Evolutionary conservation across 768 basidiomycete species (phyloP).

Genomic region (Podaxis pistillaris): DNA sequence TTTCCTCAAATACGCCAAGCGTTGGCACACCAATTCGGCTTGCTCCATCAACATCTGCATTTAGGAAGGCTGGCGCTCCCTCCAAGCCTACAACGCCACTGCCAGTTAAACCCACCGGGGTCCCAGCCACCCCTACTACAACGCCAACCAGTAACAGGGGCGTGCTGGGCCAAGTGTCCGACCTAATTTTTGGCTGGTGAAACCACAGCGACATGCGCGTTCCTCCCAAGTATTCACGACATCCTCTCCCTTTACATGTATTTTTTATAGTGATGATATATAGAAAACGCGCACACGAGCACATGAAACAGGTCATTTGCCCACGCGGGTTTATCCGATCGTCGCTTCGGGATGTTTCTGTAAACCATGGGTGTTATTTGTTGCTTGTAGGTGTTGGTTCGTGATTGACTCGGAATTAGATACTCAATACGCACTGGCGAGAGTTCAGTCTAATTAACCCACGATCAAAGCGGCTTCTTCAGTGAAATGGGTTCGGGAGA

Average conservation of each 20-base stretch:
- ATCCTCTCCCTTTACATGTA: neutral
- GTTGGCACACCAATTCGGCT: slow-evolving; percentile 73
- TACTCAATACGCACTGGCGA: neutral
- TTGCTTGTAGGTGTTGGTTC: neutral
- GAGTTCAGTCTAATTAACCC: slow-evolving; percentile 1
- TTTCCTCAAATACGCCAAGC: slow-evolving; percentile 32
- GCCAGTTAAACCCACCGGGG: slow-evolving; percentile 10
- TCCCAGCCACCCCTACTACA: slow-evolving; percentile 21
- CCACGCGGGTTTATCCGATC: slow-evolving; percentile 1
- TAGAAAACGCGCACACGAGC: neutral
- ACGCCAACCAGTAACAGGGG: slow-evolving; percentile 50
- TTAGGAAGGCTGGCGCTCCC: slow-evolving; percentile 46
- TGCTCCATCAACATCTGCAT: slow-evolving; percentile 71
- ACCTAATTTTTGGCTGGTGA: slow-evolving; percentile 83
- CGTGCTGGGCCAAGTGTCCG: slow-evolving; percentile 71
- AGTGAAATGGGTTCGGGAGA: neutral
- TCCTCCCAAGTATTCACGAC: neutral
- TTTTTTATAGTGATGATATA: neutral
- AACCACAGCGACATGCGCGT: neutral
- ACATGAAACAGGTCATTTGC: neutral
- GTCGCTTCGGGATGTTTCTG: neutral
- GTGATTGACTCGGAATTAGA: slow-evolving; percentile 1
- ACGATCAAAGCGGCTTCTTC: slow-evolving; percentile 10
- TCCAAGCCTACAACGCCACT: slow-evolving; percentile 30
- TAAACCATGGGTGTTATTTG: neutral